Evolutionary conservation across 148 eudicot species (phyloP).

Genomic region (Fagopyrum esculentum): DNA sequence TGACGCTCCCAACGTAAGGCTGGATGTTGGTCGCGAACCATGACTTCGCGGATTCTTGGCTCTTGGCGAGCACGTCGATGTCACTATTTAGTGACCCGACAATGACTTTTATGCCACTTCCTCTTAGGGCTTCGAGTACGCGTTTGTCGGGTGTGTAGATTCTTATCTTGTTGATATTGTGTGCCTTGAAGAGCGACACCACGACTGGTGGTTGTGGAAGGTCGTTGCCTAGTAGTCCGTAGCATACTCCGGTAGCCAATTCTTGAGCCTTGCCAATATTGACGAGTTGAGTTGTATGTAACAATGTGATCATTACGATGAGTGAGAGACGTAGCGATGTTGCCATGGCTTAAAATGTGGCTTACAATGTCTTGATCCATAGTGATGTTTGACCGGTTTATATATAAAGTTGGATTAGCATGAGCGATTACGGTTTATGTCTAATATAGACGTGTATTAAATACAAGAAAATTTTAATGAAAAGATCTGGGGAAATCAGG

Average conservation of each 20-base stretch:
- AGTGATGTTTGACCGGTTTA: too few relatives aligned
- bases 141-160: conserved; percentile 41
- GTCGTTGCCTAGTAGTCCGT: conserved; percentile 44
- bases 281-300: too few relatives aligned
- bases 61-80: conserved; percentile 22
- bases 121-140: conserved; percentile 43
- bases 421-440: too few relatives aligned
- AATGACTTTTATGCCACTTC: conserved; percentile 32
- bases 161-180: conserved; percentile 27
- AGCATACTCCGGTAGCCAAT: conserved; percentile 28
- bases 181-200: conserved; percentile 25
- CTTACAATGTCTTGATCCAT: too few relatives aligned
- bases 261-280: too few relatives aligned
- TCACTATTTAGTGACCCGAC: conserved; percentile 40
- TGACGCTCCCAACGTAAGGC: conserved; percentile 25
- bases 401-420: too few relatives aligned
- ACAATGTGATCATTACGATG: too few relatives aligned
- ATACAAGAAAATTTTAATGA: too few relatives aligned
- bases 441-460: too few relatives aligned
- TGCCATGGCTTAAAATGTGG: too few relatives aligned
- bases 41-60: conserved; percentile 24
- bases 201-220: conserved; percentile 36
- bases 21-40: conserved; percentile 35
- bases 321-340: too few relatives aligned
- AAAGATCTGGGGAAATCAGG: too few relatives aligned